A percentile compares a stretch with the other conserved stretches of the same genome.
phyloP scores from a whole-genome alignment of 495 filamentous ascomycete species.

The Lasiosphaeris hirsuta region DNA sequence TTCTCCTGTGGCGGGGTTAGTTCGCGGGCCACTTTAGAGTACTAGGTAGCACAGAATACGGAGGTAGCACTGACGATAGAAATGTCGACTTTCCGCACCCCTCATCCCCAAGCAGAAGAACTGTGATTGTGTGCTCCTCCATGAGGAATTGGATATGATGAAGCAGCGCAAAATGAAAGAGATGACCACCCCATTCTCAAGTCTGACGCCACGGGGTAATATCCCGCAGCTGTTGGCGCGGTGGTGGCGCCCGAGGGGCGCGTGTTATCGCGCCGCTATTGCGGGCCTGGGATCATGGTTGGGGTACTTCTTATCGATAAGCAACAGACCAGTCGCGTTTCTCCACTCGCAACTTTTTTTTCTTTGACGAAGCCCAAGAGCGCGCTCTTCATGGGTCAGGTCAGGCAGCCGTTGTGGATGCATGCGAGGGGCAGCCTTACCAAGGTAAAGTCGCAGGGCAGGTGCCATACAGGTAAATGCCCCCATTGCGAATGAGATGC shows the following conservation, averaged over 20 bases:
- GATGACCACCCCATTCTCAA: neutral
- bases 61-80: slow-evolving; percentile 61
- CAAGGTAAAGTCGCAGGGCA: too few species aligned
- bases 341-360: neutral
- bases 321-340: neutral
- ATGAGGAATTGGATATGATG: slow-evolving; percentile 21
- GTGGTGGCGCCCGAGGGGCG: neutral
- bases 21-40: neutral
- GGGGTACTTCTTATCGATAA: neutral
- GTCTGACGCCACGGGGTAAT: neutral
- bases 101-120: slow-evolving; percentile 77
- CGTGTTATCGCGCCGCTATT: neutral
- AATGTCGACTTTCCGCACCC: slow-evolving; percentile 85
- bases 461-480: too few species aligned
- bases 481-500: too few species aligned
- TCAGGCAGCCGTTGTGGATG: neutral
- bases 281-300: neutral
- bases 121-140: slow-evolving; percentile 53
- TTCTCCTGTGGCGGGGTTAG: slow-evolving; percentile 35
- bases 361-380: neutral
- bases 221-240: too few species aligned
- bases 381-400: neutral
- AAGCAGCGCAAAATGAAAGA: neutral
- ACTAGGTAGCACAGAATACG: slow-evolving; percentile 19
- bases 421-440: too few species aligned